A percentile compares a stretch with the other conserved stretches of the same genome.
Evolutionary conservation across 2,329 filamentous ascomycete genomes (phyloP).

Genomic region (Pestalotiopsis sp.): DNA sequence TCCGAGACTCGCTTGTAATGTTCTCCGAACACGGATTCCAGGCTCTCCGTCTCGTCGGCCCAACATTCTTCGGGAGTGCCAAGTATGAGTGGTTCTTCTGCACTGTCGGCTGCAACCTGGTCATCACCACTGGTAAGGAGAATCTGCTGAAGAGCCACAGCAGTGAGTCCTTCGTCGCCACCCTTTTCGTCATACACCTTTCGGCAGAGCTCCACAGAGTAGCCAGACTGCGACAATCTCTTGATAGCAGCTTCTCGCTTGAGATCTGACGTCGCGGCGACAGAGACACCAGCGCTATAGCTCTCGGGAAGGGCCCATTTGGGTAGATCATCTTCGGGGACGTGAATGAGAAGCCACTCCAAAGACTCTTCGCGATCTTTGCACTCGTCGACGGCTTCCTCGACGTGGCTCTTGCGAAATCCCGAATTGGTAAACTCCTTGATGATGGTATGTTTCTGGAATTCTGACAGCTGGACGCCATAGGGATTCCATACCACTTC

Average conservation of each 20-base stretch:
- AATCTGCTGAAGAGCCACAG: conserved; percentile 74
- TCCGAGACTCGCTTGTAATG: conserved; percentile 62
- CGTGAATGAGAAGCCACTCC: conserved; percentile 95
- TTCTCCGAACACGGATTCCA: conserved; percentile 85
- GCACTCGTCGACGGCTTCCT: conserved; percentile 84
- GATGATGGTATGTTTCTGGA: conserved; percentile 61
- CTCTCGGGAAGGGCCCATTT: conserved; percentile 88
- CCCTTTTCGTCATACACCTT: conserved; percentile 70
- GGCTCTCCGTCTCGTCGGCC: conserved; percentile 80
- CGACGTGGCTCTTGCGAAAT: conserved; percentile 84
- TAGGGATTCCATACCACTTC: conserved; percentile 88
- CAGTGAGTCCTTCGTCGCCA: conserved; percentile 74
- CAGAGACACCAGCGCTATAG: conserved; percentile 85
- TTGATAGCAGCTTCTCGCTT: conserved; percentile 81
- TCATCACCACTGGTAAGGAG: conserved; percentile 53
- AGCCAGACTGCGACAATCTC: conserved; percentile 78
- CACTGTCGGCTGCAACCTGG: conserved; percentile 27
- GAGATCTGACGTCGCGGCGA: conserved; percentile 74
- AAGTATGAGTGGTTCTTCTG: conserved; percentile 46
- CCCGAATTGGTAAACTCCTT: conserved; percentile 75
- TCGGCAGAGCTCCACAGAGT: conserved; percentile 80
- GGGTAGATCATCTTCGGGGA: conserved; percentile 95
- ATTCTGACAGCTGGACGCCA: conserved; percentile 61
- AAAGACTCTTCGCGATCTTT: conserved; percentile 90
- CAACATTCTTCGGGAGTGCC: conserved; percentile 65